These are phyloP conservation scores for Pyronema domesticum DNA, from an alignment of 495 filamentous ascomycete genomes.

Conservation along the genomic window DNA sequence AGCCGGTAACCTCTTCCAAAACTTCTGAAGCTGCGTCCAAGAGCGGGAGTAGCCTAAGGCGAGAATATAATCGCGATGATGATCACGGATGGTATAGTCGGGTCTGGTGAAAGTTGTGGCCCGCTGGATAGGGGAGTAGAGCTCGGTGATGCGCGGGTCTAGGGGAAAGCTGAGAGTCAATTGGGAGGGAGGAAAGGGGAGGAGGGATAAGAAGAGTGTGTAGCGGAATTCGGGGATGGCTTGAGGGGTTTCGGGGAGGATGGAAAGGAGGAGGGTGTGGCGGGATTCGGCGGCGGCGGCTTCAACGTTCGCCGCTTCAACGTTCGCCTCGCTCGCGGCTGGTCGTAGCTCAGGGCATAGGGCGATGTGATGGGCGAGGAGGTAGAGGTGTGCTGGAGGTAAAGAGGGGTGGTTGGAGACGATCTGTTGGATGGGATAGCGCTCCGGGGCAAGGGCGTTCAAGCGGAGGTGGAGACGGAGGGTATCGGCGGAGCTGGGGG, in stretches of 20 bases:
- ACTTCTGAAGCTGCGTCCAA: slow-evolving; percentile 42
- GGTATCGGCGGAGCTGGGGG: slow-evolving; percentile 20
- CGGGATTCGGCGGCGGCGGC: slow-evolving; percentile 18
- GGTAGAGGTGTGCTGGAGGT: slow-evolving; percentile 26
- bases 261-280: slow-evolving; percentile 5
- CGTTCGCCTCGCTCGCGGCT: neutral
- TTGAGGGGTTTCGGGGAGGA: slow-evolving; percentile 6
- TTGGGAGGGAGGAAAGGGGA: neutral
- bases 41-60: slow-evolving; percentile 27
- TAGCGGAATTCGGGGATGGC: slow-evolving; percentile 18
- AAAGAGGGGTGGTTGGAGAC: slow-evolving; percentile 25
- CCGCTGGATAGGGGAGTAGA: neutral
- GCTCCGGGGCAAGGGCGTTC: slow-evolving; percentile 17
- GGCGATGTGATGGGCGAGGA: slow-evolving; percentile 28
- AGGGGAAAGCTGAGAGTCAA: neutral
- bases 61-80: slow-evolving; percentile 33
- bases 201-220: slow-evolving; percentile 7
- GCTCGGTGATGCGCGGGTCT: neutral
- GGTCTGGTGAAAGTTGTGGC: neutral
- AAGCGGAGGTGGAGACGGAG: slow-evolving; percentile 25
- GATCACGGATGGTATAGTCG: slow-evolving; percentile 32
- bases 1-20: slow-evolving; percentile 40
- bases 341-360: slow-evolving; percentile 4
- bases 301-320: slow-evolving; percentile 6
- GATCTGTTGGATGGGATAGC: slow-evolving; percentile 25